phyloP scores from a whole-genome alignment of 2,329 filamentous ascomycete species.

The Penicillium sp. region DNA sequence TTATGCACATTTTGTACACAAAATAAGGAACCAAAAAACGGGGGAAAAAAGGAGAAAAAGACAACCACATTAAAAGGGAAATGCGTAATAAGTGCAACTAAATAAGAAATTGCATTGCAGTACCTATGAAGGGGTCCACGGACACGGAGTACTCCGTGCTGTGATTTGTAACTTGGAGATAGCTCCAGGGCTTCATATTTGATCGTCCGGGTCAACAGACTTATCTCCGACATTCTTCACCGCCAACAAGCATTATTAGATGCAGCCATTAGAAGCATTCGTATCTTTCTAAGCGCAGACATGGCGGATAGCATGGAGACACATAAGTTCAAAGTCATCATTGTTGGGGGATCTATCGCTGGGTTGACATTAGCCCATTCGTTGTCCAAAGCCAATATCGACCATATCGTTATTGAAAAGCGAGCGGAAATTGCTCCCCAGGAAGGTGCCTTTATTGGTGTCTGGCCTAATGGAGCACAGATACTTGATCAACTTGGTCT shows the following conservation, averaged over 20 bases:
- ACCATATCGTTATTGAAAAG: constrained; percentile 7
- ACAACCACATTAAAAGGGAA: background rate
- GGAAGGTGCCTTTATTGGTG: constrained; percentile 4
- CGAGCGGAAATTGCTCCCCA: constrained; percentile 1
- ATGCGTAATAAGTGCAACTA: background rate
- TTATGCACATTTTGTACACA: background rate
- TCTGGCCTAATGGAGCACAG: constrained; percentile 4
- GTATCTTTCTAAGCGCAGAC: background rate
- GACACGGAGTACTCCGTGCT: too few relatives aligned
- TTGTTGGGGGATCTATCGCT: constrained; percentile 9
- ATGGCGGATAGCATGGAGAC: background rate
- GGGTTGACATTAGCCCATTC: constrained; percentile 10
- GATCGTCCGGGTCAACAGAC: background rate
- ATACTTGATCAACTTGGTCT: constrained; percentile 5
- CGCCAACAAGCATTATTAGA: background rate
- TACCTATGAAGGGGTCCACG: background rate
- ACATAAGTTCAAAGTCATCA: constrained; percentile 8
- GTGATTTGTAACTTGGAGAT: background rate
- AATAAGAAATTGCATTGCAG: background rate
- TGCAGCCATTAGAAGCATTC: background rate
- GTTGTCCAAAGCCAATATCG: constrained; percentile 1
- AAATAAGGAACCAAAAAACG: background rate
- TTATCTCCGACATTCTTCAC: background rate
- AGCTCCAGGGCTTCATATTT: too few relatives aligned
- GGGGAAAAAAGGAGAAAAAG: background rate